Conservation (phyloP, 2,329 filamentous ascomycete genomes). For the Pyricularia grisea region DNA sequence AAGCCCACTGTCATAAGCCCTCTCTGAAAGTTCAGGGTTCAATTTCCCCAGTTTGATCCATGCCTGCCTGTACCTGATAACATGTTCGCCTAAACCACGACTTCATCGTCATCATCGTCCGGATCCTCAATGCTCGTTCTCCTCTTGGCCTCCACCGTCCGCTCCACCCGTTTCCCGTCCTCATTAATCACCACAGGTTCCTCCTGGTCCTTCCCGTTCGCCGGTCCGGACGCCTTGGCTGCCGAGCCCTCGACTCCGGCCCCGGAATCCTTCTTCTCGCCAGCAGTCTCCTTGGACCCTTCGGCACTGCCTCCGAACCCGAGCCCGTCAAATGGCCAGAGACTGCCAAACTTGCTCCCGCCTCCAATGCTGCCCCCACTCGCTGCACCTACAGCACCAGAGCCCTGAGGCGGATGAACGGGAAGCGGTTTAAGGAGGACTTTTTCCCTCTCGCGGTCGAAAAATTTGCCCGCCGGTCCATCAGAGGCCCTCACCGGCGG, state of each 20-base stretch:
- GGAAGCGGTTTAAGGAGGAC: constrained; percentile 46
- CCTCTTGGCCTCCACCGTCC: constrained; percentile 41
- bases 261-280: neutral
- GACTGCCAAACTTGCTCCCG: constrained; percentile 35
- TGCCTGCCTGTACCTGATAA: neutral
- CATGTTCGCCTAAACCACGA: constrained; percentile 16
- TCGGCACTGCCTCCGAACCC: constrained; percentile 13
- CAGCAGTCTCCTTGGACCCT: neutral
- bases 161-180: constrained; percentile 31
- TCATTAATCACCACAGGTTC: constrained; percentile 23
- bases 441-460: constrained; percentile 23
- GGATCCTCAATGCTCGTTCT: constrained; percentile 52
- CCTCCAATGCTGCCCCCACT: neutral
- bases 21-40: neutral
- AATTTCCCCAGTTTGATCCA: neutral
- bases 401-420: constrained; percentile 34
- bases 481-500: constrained; percentile 9
- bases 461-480: constrained; percentile 8
- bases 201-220: constrained; percentile 15
- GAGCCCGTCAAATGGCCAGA: constrained; percentile 49
- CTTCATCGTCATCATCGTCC: constrained; percentile 34
- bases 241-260: neutral
- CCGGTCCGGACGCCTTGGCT: neutral
- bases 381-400: constrained; percentile 17
- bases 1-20: neutral